These are phyloP conservation scores for Ciborinia camelliae DNA, from an alignment of 2,329 filamentous ascomycete species.

Conservation along the genomic window DNA sequence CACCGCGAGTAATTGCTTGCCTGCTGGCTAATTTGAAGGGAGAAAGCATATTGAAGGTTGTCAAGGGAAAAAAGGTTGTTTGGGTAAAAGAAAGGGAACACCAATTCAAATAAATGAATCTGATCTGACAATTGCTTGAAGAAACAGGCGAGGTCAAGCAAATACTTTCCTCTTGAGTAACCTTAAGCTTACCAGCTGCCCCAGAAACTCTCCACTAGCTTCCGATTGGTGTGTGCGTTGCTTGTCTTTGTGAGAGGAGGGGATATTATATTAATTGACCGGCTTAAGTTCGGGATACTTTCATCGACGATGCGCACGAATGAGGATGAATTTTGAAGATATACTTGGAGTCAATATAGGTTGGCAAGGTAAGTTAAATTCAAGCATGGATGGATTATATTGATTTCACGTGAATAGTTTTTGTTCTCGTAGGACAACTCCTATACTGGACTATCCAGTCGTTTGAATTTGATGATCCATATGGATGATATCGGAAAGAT, in stretches of 20 bases:
- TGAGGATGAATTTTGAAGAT: constrained; percentile 1
- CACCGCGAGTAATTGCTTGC: constrained; percentile 40
- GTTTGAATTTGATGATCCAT: too few relatives aligned
- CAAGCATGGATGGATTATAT: not conserved
- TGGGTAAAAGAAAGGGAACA: not conserved
- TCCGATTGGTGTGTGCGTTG: constrained; percentile 15
- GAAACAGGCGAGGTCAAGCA: constrained; percentile 7
- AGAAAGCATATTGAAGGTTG: constrained; percentile 50
- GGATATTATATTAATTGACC: constrained; percentile 7
- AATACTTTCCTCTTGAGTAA: constrained; percentile 8
- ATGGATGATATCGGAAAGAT: constrained; percentile 4
- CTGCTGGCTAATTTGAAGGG: constrained; percentile 53
- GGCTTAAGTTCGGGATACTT: constrained; percentile 3
- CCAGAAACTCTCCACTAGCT: constrained; percentile 15
- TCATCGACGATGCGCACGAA: not conserved
- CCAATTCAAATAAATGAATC: constrained; percentile 14
- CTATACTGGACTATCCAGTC: not conserved
- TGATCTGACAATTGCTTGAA: not conserved
- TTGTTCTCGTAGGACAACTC: not conserved
- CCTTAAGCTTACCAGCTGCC: too few relatives aligned
- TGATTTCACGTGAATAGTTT: not conserved
- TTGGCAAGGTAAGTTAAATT: not conserved
- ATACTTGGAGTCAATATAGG: not conserved
- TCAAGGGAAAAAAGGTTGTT: not conserved
- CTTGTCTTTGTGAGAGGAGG: too few relatives aligned